Evolutionary conservation across 2,329 filamentous ascomycete species (phyloP).

Genomic region (Pseudocercospora fijiensis): DNA sequence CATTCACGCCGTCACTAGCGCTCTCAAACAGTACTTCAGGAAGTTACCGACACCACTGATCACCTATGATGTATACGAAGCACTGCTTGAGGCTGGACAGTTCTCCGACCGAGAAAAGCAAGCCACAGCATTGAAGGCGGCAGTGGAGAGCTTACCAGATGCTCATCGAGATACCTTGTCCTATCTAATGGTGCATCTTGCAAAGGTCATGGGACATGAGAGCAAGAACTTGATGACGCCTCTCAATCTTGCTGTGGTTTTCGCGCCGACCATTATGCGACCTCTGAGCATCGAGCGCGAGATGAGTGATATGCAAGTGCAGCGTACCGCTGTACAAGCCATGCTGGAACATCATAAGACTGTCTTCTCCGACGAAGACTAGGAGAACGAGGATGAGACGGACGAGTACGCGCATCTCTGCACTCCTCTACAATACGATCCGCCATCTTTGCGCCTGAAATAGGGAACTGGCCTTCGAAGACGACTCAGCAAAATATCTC

Average conservation of each 20-base stretch:
- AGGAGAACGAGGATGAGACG: constrained; percentile 18
- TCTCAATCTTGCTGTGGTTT: constrained; percentile 93
- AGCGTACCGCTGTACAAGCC: constrained; percentile 89
- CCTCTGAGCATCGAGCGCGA: constrained; percentile 86
- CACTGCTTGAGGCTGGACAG: constrained; percentile 69
- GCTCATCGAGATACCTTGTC: constrained; percentile 87
- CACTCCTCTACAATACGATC: neutral
- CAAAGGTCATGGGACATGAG: constrained; percentile 78
- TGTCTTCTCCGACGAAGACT: constrained; percentile 59
- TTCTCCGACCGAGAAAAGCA: constrained; percentile 66
- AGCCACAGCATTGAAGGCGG: constrained; percentile 67
- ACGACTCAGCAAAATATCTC: neutral
- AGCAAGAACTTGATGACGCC: constrained; percentile 93
- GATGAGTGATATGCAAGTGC: constrained; percentile 92
- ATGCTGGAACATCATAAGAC: constrained; percentile 84
- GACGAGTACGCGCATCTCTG: neutral
- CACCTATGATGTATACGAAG: constrained; percentile 89
- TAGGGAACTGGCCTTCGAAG: neutral
- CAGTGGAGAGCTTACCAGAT: constrained; percentile 74
- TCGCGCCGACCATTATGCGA: constrained; percentile 96
- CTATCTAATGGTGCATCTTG: constrained; percentile 90
- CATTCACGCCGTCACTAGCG: constrained; percentile 93
- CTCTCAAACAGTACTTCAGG: constrained; percentile 96
- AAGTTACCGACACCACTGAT: constrained; percentile 86
- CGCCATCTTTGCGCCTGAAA: neutral